phyloP scores from a whole-genome alignment of 78 protist genomes.

The Protostelium mycophagum region DNA sequence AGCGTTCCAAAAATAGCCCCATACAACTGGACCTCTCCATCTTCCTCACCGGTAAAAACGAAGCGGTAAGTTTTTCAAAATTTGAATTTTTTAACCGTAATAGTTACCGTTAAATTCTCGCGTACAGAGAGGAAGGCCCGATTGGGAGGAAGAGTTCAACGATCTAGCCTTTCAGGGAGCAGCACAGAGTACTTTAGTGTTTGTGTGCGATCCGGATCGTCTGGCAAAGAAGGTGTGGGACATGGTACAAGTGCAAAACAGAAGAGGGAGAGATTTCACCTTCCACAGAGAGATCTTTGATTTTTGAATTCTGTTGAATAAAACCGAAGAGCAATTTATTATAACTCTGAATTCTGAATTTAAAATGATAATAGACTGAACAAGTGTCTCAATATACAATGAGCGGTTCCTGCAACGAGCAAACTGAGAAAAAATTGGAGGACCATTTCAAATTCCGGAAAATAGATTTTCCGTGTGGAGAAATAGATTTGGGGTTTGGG shows the following conservation, averaged over 20 bases:
- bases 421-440: too few relatives aligned
- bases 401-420: too few relatives aligned
- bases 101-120: too few relatives aligned
- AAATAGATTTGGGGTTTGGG: too few relatives aligned
- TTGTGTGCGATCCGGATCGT: background rate
- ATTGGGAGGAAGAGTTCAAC: background rate
- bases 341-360: background rate
- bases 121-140: background rate
- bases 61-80: background rate
- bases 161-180: background rate
- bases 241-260: background rate
- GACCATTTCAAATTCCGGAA: too few relatives aligned
- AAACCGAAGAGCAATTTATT: background rate
- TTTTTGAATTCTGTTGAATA: background rate
- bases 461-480: too few relatives aligned
- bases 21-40: background rate
- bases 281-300: background rate
- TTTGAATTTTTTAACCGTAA: background rate
- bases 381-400: background rate
- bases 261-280: background rate
- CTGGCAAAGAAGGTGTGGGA: background rate
- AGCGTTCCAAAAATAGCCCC: background rate
- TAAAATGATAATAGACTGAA: background rate
- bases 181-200: background rate
- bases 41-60: background rate